Percentiles rank a stretch among this genome's conserved stretches.
phyloP scores from a whole-genome alignment of 2,329 filamentous ascomycete genomes.

The Leptographium lundbergii region DNA sequence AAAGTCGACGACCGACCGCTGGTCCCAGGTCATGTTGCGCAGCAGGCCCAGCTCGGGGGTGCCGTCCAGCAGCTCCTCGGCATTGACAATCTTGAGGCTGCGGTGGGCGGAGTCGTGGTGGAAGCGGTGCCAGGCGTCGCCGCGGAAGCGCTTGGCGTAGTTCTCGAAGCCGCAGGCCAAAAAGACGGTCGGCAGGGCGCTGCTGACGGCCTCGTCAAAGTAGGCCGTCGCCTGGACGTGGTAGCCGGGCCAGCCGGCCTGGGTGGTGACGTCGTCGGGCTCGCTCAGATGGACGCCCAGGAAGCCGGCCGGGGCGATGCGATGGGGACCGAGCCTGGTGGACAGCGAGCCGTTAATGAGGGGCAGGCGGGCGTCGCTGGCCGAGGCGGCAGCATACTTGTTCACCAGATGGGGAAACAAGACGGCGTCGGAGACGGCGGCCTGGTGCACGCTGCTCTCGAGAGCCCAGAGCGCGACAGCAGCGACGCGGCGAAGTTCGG shows the following conservation, averaged over 20 bases:
- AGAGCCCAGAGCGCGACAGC: constrained; percentile 21
- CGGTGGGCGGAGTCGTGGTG: constrained; percentile 13
- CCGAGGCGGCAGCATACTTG: not conserved
- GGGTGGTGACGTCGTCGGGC: constrained; percentile 18
- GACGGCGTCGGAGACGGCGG: constrained; percentile 15
- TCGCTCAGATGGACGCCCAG: constrained; percentile 25
- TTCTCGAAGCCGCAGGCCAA: constrained; percentile 21
- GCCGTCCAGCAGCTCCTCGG: constrained; percentile 20
- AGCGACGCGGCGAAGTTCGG: constrained; percentile 14
- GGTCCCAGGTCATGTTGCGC: constrained; percentile 17
- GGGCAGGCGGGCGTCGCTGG: not conserved
- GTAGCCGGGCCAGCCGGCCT: constrained; percentile 21
- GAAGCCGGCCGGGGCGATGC: constrained; percentile 18
- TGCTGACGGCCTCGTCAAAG: constrained; percentile 18
- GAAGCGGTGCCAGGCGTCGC: constrained; percentile 14
- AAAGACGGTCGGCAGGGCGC: constrained; percentile 21
- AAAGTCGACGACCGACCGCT: constrained; percentile 10
- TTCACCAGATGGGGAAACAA: not conserved
- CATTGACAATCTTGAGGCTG: constrained; percentile 20
- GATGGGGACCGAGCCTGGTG: constrained; percentile 6
- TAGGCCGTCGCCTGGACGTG: constrained; percentile 23
- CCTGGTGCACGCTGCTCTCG: constrained; percentile 13
- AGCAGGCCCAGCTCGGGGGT: constrained; percentile 16
- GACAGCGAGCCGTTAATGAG: not conserved
- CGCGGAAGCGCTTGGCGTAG: constrained; percentile 17